These are phyloP conservation scores for Kazachstania psychrophila DNA, from an alignment of 805 yeast genomes.

Conservation along the genomic window DNA sequence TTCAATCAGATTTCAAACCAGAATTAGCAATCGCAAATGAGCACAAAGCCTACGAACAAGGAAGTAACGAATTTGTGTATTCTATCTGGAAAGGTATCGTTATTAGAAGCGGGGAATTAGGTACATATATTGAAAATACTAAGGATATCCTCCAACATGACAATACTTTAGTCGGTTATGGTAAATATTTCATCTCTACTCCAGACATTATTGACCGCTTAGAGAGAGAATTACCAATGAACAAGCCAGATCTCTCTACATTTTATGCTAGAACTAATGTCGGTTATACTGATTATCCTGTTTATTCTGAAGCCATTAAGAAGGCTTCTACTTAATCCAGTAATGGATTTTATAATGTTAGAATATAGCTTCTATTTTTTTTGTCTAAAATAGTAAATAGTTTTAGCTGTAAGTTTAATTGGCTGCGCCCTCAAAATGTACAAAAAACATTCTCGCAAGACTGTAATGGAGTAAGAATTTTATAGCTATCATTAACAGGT, in stretches of 20 bases:
- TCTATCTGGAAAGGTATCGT: conserved; percentile 37
- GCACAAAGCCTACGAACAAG: conserved; percentile 12
- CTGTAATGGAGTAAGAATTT: too few relatives aligned
- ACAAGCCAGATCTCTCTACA: conserved; percentile 36
- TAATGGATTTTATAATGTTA: too few relatives aligned
- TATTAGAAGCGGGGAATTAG: conserved; percentile 33
- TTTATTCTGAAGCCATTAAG: conserved; percentile 15
- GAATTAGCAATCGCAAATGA: conserved; percentile 15
- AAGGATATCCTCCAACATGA: conserved; percentile 29
- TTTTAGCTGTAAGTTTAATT: too few relatives aligned
- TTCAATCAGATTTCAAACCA: conserved; percentile 22
- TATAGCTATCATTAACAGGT: too few relatives aligned
- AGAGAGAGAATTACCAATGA: conserved; percentile 32
- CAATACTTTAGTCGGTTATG: conserved; percentile 36
- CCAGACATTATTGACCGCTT: conserved; percentile 39
- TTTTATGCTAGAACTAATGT: conserved; percentile 42
- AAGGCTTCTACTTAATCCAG: too few relatives aligned
- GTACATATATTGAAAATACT: conserved; percentile 17
- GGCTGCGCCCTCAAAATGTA: too few relatives aligned
- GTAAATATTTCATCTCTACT: conserved; percentile 29
- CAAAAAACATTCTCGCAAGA: too few relatives aligned
- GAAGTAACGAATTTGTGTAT: conserved; percentile 30
- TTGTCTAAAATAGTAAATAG: too few relatives aligned
- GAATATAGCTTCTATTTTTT: too few relatives aligned
- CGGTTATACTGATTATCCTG: conserved; percentile 4